phyloP scores from a whole-genome alignment of 768 basidiomycete genomes.

The Pleurotus pulmonarius region DNA sequence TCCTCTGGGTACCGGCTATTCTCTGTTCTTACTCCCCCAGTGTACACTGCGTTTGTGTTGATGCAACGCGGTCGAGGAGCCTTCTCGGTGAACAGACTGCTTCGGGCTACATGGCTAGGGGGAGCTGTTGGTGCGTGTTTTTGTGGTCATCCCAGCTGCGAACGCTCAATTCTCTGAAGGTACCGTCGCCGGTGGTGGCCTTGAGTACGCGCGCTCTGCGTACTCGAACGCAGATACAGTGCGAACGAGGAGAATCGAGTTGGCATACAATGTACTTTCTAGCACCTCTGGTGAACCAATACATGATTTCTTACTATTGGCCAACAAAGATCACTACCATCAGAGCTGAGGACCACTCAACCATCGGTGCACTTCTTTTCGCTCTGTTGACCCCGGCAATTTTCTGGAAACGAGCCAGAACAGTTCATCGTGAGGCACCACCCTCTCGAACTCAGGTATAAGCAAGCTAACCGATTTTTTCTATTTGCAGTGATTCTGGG shows the following conservation, averaged over 20 bases:
- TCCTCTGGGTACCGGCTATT: conserved; percentile 64
- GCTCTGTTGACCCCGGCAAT: conserved; percentile 65
- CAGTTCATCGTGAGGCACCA: conserved; percentile 50
- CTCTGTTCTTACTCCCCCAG: conserved; percentile 60
- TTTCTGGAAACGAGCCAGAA: conserved; percentile 65
- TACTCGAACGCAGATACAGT: conserved; percentile 48
- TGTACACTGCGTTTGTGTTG: conserved; percentile 52
- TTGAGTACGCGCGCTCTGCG: conserved; percentile 59
- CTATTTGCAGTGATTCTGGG: conserved; percentile 57
- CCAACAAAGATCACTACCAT: conserved; percentile 46
- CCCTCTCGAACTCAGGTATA: background rate
- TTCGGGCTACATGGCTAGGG: conserved; percentile 74
- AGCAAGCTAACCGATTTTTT: background rate
- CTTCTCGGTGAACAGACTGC: conserved; percentile 55
- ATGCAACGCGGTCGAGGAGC: conserved; percentile 51
- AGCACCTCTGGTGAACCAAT: background rate
- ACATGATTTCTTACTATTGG: conserved; percentile 1
- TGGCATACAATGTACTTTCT: conserved; percentile 53
- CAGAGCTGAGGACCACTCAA: conserved; percentile 70
- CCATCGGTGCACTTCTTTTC: conserved; percentile 64
- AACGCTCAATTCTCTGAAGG: conserved; percentile 27
- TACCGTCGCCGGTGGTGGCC: conserved; percentile 45
- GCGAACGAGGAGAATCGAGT: conserved; percentile 43
- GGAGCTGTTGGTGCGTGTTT: conserved; percentile 50
- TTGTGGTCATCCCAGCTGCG: background rate